phyloP scores from a whole-genome alignment of 352 stramenopile species.

The Phytophthora cactorum region DNA sequence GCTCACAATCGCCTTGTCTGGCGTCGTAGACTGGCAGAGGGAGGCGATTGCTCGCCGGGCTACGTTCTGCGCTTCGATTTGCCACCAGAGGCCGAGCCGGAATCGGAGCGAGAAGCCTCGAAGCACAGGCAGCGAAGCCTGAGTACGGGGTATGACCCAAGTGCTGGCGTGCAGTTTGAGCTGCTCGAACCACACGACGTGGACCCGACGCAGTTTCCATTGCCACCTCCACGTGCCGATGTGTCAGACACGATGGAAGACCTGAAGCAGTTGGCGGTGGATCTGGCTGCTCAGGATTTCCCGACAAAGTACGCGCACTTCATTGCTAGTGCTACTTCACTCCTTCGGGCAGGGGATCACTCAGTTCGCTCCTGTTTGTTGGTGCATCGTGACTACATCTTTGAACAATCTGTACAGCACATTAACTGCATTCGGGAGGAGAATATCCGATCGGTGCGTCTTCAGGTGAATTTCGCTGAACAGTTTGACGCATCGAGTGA shows the following conservation, averaged over 20 bases:
- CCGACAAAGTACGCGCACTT: slow-evolving; percentile 61
- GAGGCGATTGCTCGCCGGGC: slow-evolving; percentile 31
- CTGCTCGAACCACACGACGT: slow-evolving; percentile 33
- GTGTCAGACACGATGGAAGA: slow-evolving; percentile 30
- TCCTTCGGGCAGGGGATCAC: slow-evolving; percentile 22
- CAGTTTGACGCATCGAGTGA: slow-evolving; percentile 44
- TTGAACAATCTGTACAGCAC: slow-evolving; percentile 64
- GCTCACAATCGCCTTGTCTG: slow-evolving; percentile 44
- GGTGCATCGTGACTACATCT: slow-evolving; percentile 46
- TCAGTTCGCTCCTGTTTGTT: slow-evolving; percentile 16
- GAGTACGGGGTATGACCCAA: slow-evolving; percentile 36
- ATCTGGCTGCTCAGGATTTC: slow-evolving; percentile 41
- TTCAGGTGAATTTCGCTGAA: slow-evolving; percentile 69
- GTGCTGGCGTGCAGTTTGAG: slow-evolving; percentile 36
- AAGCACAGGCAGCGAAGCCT: slow-evolving; percentile 31
- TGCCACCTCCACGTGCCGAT: slow-evolving; percentile 22
- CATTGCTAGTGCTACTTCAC: slow-evolving; percentile 23
- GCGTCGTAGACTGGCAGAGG: slow-evolving; percentile 36
- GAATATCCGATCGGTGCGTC: slow-evolving; percentile 44
- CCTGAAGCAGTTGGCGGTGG: slow-evolving; percentile 29
- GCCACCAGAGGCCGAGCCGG: slow-evolving; percentile 34
- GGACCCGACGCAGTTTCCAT: slow-evolving; percentile 35
- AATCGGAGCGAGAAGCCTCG: slow-evolving; percentile 18
- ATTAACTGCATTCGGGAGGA: slow-evolving; percentile 48
- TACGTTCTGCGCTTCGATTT: slow-evolving; percentile 46